Percentiles rank a stretch among this genome's conserved stretches.
These are phyloP conservation scores for Protea cynaroides DNA, from an alignment of 164 flowering plant species.

Conservation along the genomic window DNA sequence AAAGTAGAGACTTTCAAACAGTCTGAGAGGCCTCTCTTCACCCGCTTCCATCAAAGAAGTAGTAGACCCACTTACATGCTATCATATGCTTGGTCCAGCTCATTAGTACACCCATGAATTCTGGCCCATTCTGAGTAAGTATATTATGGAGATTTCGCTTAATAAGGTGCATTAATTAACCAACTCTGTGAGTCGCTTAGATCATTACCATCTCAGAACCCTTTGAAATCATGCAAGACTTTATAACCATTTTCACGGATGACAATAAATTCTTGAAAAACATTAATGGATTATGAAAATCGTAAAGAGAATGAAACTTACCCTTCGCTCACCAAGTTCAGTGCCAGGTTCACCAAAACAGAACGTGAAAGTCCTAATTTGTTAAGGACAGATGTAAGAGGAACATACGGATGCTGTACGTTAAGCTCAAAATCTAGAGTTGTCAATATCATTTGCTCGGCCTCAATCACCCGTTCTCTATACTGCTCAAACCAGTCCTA, in stretches of 20 bases:
- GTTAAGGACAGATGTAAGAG: constrained; percentile 68
- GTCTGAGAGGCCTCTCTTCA: not conserved
- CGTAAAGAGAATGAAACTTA: constrained; percentile 30
- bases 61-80: not conserved
- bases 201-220: not conserved
- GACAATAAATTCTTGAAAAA: not conserved
- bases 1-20: not conserved
- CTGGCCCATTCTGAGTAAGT: not conserved
- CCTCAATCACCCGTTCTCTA: constrained; percentile 71
- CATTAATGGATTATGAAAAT: not conserved
- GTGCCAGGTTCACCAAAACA: constrained; percentile 68
- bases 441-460: constrained; percentile 83
- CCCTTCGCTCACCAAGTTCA: constrained; percentile 91
- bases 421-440: constrained; percentile 88
- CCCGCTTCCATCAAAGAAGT: not conserved
- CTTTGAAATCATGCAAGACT: not conserved
- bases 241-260: not conserved
- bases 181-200: not conserved
- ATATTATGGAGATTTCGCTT: not conserved
- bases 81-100: not conserved
- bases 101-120: not conserved
- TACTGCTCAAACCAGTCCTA: constrained; percentile 98
- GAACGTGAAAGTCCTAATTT: constrained; percentile 84
- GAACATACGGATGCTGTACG: constrained; percentile 87
- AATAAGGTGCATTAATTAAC: not conserved